Evolutionary conservation across 2,329 filamentous ascomycete genomes (phyloP).

Genomic region (Didymella glomerata): DNA sequence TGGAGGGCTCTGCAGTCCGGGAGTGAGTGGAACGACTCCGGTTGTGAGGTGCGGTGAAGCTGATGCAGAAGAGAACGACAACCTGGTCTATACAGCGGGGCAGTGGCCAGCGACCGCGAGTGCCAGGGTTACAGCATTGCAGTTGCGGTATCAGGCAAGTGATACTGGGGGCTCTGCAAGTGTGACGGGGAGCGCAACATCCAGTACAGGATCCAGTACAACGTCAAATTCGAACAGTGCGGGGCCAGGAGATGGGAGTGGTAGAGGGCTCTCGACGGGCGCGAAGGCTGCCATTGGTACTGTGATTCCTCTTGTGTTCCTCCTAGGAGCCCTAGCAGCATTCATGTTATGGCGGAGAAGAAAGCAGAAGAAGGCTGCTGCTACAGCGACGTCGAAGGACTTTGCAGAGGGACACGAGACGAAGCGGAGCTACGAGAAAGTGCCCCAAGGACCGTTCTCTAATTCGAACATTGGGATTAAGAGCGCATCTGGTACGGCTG

Average conservation of each 20-base stretch:
- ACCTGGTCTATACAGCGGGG: conserved; percentile 21
- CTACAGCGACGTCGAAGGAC: background rate
- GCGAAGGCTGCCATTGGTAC: conserved; percentile 88
- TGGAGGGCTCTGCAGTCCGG: conserved; percentile 25
- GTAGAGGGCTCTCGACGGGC: conserved; percentile 63
- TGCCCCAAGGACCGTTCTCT: background rate
- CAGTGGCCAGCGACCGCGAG: conserved; percentile 25
- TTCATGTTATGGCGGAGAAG: conserved; percentile 31
- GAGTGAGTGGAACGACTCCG: conserved; percentile 19
- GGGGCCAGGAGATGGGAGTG: conserved; percentile 25
- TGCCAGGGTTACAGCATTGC: conserved; percentile 25
- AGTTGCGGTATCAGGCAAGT: conserved; percentile 26
- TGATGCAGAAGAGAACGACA: conserved; percentile 34
- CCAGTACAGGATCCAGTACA: background rate
- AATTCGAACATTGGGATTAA: background rate
- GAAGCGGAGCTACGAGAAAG: conserved; percentile 12
- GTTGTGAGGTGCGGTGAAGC: conserved; percentile 34
- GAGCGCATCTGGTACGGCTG: background rate
- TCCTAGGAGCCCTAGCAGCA: conserved; percentile 51
- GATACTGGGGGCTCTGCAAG: conserved; percentile 19
- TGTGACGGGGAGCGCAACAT: conserved; percentile 1
- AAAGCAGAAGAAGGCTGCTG: conserved; percentile 20
- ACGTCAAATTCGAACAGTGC: background rate
- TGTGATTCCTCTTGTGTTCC: conserved; percentile 85
- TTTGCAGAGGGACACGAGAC: conserved; percentile 13